Evolutionary conservation across 2,329 filamentous ascomycete species (phyloP).

Genomic region (Exophiala lecanii-corni): DNA sequence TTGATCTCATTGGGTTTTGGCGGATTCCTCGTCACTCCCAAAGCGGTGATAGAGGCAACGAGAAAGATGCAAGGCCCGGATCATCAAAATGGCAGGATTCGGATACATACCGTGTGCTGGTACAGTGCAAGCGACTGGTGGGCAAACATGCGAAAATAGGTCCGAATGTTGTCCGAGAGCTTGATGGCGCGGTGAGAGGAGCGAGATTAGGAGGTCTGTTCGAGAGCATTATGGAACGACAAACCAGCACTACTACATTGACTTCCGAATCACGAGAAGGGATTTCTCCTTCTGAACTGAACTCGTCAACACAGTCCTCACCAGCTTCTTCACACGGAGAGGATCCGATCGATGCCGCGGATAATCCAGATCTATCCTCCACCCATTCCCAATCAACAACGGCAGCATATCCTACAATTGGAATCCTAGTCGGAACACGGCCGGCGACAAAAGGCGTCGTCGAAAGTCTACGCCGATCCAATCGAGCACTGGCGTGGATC

Average conservation of each 20-base stretch:
- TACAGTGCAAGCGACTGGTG: constrained; percentile 45
- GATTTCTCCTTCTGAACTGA: no score
- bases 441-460: constrained; percentile 74
- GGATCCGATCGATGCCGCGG: neutral
- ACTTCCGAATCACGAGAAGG: no score
- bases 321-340: no score
- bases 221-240: neutral
- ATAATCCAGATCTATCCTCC: neutral
- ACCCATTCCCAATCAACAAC: neutral
- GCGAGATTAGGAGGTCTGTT: constrained; percentile 6
- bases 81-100: neutral
- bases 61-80: neutral
- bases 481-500: constrained; percentile 65
- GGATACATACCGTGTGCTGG: constrained; percentile 38
- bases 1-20: constrained; percentile 46
- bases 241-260: no score
- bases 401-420: constrained; percentile 42
- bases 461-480: constrained; percentile 63
- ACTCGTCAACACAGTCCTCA: no score
- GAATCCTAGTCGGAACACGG: constrained; percentile 63
- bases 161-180: constrained; percentile 42
- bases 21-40: constrained; percentile 32
- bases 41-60: neutral
- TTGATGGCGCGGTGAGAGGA: constrained; percentile 53
- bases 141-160: constrained; percentile 33